Percentiles rank a stretch among this genome's conserved stretches.
These are phyloP conservation scores for Neopestalotiopsis clavispora DNA, from an alignment of 2,329 filamentous ascomycete species.

Conservation along the genomic window DNA sequence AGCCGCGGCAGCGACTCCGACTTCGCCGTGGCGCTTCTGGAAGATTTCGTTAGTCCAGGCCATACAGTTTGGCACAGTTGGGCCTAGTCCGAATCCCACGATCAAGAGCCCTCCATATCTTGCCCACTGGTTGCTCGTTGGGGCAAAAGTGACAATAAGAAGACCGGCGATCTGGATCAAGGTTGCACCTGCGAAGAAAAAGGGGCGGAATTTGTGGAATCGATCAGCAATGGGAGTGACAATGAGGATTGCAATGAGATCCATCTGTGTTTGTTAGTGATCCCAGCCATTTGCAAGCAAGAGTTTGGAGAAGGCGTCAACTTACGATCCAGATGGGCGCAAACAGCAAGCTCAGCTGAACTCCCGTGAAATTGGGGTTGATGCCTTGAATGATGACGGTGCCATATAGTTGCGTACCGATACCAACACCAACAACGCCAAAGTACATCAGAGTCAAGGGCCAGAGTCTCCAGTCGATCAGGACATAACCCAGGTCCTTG, in stretches of 20 bases:
- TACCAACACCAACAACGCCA: constrained; percentile 89
- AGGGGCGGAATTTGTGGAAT: constrained; percentile 78
- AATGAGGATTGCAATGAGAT: constrained; percentile 84
- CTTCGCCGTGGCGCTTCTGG: constrained; percentile 85
- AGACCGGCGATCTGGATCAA: constrained; percentile 83
- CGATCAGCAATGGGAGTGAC: constrained; percentile 86
- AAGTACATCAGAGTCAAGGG: constrained; percentile 91
- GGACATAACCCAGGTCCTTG: constrained; percentile 70
- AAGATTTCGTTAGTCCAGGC: constrained; percentile 92
- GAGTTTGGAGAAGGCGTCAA: constrained; percentile 24
- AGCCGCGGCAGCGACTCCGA: constrained; percentile 84
- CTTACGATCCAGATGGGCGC: constrained; percentile 91
- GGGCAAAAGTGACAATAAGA: constrained; percentile 77
- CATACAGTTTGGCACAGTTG: constrained; percentile 93
- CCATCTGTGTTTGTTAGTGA: constrained; percentile 61
- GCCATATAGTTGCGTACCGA: constrained; percentile 86
- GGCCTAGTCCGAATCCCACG: constrained; percentile 87
- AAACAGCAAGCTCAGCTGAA: constrained; percentile 81
- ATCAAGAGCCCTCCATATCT: constrained; percentile 88
- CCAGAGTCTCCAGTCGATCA: constrained; percentile 89
- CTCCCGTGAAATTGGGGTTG: constrained; percentile 71
- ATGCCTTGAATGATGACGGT: constrained; percentile 85
- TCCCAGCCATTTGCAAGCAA: constrained; percentile 1
- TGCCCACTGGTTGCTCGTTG: constrained; percentile 72
- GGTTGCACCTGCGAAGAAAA: constrained; percentile 80